Evolutionary conservation across 148 eudicot species (phyloP), one percentile per base, ranked within the genome.

Genomic region (Silene uniflora): DNA sequence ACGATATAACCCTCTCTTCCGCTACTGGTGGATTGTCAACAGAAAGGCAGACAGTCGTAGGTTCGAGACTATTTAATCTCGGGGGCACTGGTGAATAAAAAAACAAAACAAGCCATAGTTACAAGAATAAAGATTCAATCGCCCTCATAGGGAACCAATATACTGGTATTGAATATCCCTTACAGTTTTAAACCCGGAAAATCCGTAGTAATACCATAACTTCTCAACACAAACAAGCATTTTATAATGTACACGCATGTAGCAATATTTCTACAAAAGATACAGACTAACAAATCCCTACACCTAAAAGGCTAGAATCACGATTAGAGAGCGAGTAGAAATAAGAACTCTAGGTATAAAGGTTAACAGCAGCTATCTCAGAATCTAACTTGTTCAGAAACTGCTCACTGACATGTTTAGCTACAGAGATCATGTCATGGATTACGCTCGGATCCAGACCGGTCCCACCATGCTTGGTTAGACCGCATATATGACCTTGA

Each of bases 361-460:
- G n/a, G n/a, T n/a, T n/a, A n/a, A n/a, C n/a, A n/a, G n/a, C n/a
- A n/a, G n/a, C n/a, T n/a, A n/a, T n/a, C n/a, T n/a, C n/a, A n/a
- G n/a, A n/a, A n/a, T n/a, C n/a, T n/a, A n/a, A n/a, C 68, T 81
- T 88, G 90, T 90, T 88, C 4, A 92, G 81, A 63, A 95, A 79
- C 78, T 85, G 87, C 78, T 92, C 96, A 42, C 92, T 90, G 69
- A 86, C 92, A 84, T 88, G 86, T 78, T 82, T 88, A 17, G 92
- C 92, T 64, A 90, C 97, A 6, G 96, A 89, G 64, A 92, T 84
- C 97, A 92, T 95, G 83, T 95, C 97, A 68, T 88, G 92, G 74
- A 94, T 85, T 62, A 92, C 78, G 35, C 97, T 94, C 12, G 93
- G 96, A 82, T 94, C 97, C 7, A 91, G 75, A n/a, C 91, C 97